Conservation (phyloP, 140 eudicot species). For the Bidens hawaiensis region DNA sequence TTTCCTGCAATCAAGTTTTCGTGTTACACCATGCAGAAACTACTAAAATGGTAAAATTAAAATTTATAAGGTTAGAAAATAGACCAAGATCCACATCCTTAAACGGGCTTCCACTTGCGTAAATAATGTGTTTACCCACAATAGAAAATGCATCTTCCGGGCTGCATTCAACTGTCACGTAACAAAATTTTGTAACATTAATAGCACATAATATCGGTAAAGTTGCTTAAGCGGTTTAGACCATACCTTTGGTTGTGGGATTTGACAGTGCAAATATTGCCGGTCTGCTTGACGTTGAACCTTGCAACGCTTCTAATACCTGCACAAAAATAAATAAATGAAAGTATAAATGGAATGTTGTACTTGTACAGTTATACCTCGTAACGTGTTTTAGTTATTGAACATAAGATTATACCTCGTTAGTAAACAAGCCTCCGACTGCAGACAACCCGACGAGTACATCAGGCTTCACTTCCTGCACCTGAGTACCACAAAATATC, state of each 20-base stretch:
- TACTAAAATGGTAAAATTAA: neutral
- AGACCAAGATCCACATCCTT: conserved; percentile 85
- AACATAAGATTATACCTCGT: conserved; percentile 61
- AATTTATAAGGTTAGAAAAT: conserved; percentile 21
- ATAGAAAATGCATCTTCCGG: conserved; percentile 88
- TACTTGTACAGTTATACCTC: too few relatives aligned
- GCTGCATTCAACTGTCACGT: conserved; percentile 82
- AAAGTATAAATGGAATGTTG: too few relatives aligned
- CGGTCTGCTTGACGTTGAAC: conserved; percentile 92
- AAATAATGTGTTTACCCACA: conserved; percentile 76
- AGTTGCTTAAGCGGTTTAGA: neutral
- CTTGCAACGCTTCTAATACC: conserved; percentile 93
- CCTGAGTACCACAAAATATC: conserved; percentile 51
- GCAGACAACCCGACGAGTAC: conserved; percentile 96
- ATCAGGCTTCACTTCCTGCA: conserved; percentile 83
- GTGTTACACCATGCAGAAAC: too few relatives aligned
- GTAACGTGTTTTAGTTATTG: too few relatives aligned
- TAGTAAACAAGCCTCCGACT: conserved; percentile 83
- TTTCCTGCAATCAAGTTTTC: conserved; percentile 61
- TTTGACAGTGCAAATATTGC: conserved; percentile 98
- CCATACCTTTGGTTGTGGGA: conserved; percentile 83
- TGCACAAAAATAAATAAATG: conserved; percentile 24
- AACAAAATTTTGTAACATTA: too few relatives aligned
- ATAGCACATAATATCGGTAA: neutral
- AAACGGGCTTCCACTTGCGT: conserved; percentile 98